phyloP scores from a whole-genome alignment of 139 green algal species.

The Chlamydomonas applanata region DNA sequence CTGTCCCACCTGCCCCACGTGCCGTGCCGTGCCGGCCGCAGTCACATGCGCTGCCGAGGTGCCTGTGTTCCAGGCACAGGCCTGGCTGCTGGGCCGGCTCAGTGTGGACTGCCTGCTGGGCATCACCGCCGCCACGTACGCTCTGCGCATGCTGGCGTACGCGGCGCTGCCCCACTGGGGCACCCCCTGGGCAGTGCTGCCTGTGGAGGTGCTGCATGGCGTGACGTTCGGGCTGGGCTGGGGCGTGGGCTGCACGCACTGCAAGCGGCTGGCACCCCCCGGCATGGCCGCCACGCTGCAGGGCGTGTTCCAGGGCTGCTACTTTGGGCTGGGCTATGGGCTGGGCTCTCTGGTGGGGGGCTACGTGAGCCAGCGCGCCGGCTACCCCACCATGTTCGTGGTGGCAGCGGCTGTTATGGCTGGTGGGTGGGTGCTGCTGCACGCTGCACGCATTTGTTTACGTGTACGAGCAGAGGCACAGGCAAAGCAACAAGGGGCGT shows the following conservation, averaged over 20 bases:
- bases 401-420: background rate
- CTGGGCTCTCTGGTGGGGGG: conserved; percentile 35
- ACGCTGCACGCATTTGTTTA: too few species aligned
- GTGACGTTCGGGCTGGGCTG: conserved; percentile 53
- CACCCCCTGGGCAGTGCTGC: conserved; percentile 47
- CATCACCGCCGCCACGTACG: conserved; percentile 23
- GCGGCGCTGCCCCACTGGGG: conserved; percentile 20
- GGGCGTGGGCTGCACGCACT: conserved; percentile 40
- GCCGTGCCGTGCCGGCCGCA: too few species aligned
- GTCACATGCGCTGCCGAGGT: conserved; percentile 51
- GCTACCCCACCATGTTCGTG: conserved; percentile 39
- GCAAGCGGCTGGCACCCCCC: conserved; percentile 32
- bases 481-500: too few species aligned
- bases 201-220: conserved; percentile 50
- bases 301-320: conserved; percentile 35
- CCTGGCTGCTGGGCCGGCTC: conserved; percentile 20
- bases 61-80: conserved; percentile 46
- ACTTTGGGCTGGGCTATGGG: conserved; percentile 44
- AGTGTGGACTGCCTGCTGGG: conserved; percentile 21
- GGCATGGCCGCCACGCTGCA: conserved; percentile 38
- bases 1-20: too few species aligned
- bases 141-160: conserved; percentile 44
- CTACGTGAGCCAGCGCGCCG: conserved; percentile 12
- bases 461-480: too few species aligned
- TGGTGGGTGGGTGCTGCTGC: too few species aligned